A percentile compares a stretch with the other conserved stretches of the same genome.
These are phyloP conservation scores for Nematodospora anomalae DNA, from an alignment of 1,139 yeast genomes.

Conservation along the genomic window DNA sequence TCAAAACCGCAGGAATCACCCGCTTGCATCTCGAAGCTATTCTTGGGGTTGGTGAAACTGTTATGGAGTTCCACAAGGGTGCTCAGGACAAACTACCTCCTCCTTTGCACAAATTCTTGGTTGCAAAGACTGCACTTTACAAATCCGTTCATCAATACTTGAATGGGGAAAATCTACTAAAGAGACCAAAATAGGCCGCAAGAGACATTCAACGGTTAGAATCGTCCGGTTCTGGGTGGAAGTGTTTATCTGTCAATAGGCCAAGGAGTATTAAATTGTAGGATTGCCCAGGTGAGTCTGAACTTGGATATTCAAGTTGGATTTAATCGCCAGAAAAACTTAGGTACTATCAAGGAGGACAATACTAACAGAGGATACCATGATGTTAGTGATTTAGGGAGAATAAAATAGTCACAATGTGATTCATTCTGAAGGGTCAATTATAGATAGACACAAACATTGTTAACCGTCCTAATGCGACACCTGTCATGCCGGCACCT, in stretches of 20 bases:
- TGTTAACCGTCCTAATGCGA: constrained; percentile 17
- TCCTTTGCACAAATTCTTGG: constrained; percentile 35
- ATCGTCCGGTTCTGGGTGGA: constrained; percentile 49
- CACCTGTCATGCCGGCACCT: too few species aligned
- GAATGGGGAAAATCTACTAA: constrained; percentile 33
- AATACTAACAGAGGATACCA: constrained; percentile 36
- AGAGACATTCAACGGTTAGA: constrained; percentile 41
- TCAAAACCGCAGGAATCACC: constrained; percentile 40
- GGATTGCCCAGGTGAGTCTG: constrained; percentile 37
- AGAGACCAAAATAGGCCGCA: constrained; percentile 35
- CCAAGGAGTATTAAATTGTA: constrained; percentile 36
- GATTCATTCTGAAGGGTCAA: constrained; percentile 52
- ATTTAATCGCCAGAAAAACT: constrained; percentile 44
- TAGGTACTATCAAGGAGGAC: constrained; percentile 7
- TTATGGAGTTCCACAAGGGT: constrained; percentile 39
- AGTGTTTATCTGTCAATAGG: constrained; percentile 38
- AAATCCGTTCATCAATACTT: constrained; percentile 36
- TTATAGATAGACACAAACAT: constrained; percentile 44
- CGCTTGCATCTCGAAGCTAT: constrained; percentile 38
- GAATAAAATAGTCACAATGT: constrained; percentile 55
- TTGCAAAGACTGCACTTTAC: constrained; percentile 39
- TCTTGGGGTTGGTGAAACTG: constrained; percentile 37
- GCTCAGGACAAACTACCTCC: constrained; percentile 42
- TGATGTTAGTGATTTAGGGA: constrained; percentile 61
- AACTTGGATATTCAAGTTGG: constrained; percentile 49